These are phyloP conservation scores for Nemania serpens DNA, from an alignment of 2,329 filamentous ascomycete genomes.

Conservation along the genomic window DNA sequence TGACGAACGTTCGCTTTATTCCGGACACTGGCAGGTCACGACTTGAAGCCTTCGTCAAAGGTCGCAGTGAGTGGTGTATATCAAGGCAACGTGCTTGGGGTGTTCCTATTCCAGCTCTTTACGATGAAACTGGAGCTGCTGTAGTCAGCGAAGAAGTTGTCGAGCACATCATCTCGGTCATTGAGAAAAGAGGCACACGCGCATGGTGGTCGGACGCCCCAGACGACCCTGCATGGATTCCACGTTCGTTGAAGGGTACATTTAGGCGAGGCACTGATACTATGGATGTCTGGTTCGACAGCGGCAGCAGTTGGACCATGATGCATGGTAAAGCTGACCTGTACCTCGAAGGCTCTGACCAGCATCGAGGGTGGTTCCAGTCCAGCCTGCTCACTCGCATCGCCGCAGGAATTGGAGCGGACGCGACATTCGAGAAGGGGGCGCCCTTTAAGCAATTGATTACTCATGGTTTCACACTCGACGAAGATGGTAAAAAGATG, in stretches of 20 bases:
- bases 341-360: conserved; percentile 92
- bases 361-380: conserved; percentile 98
- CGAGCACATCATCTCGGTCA: conserved; percentile 79
- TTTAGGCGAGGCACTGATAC: conserved; percentile 86
- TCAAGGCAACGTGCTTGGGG: conserved; percentile 96
- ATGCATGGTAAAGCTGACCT: conserved; percentile 70
- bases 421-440: conserved; percentile 41
- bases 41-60: conserved; percentile 83
- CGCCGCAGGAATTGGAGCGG: conserved; percentile 59
- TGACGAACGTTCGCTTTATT: conserved; percentile 76
- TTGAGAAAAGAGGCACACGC: conserved; percentile 79
- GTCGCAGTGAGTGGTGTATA: conserved; percentile 96
- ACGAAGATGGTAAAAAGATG: conserved; percentile 94
- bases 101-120: conserved; percentile 91
- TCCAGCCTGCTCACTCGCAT: conserved; percentile 89
- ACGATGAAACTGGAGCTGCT: conserved; percentile 72
- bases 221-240: conserved; percentile 79
- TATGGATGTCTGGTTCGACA: conserved; percentile 99
- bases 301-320: conserved; percentile 87
- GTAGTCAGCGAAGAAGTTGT: conserved; percentile 81
- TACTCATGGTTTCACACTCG: conserved; percentile 93
- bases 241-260: conserved; percentile 60
- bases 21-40: conserved; percentile 75
- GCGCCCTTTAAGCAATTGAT: conserved; percentile 87
- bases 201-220: conserved; percentile 89